phyloP scores from a whole-genome alignment of 176 grass and related monocot genomes.

The Panicum miliaceum region DNA sequence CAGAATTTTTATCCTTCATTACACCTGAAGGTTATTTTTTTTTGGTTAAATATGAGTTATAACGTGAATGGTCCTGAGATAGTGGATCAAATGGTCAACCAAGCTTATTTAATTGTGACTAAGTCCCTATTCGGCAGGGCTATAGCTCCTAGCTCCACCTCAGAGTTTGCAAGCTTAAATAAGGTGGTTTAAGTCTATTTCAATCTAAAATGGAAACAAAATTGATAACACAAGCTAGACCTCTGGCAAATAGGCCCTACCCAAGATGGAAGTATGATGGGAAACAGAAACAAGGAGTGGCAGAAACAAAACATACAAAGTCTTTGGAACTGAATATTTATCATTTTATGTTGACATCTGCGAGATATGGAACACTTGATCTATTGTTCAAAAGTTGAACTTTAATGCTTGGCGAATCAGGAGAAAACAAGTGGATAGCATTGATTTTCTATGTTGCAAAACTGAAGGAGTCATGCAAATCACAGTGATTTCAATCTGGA shows the following conservation, averaged over 20 bases:
- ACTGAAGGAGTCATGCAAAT: background rate
- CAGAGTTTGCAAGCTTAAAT: background rate
- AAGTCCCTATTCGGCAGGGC: background rate
- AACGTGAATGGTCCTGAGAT: background rate
- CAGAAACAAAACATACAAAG: background rate
- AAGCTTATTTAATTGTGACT: constrained; percentile 20
- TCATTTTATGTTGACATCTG: background rate
- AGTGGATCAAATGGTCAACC: background rate
- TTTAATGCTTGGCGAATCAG: constrained; percentile 24
- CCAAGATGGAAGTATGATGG: background rate
- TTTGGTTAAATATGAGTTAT: background rate
- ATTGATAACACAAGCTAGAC: background rate
- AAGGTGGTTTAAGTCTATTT: background rate
- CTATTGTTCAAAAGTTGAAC: constrained; percentile 18
- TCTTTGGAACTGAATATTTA: background rate
- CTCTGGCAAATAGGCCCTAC: background rate
- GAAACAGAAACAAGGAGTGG: constrained; percentile 1
- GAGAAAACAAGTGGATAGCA: background rate
- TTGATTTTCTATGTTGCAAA: background rate
- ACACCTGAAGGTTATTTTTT: background rate
- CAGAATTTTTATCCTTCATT: constrained; percentile 3
- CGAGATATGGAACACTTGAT: background rate
- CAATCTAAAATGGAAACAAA: background rate
- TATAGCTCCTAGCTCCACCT: background rate
- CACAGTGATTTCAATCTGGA: constrained; percentile 1